These are phyloP conservation scores for Micromonas commoda DNA, from an alignment of 139 green algal genomes.

Conservation along the genomic window DNA sequence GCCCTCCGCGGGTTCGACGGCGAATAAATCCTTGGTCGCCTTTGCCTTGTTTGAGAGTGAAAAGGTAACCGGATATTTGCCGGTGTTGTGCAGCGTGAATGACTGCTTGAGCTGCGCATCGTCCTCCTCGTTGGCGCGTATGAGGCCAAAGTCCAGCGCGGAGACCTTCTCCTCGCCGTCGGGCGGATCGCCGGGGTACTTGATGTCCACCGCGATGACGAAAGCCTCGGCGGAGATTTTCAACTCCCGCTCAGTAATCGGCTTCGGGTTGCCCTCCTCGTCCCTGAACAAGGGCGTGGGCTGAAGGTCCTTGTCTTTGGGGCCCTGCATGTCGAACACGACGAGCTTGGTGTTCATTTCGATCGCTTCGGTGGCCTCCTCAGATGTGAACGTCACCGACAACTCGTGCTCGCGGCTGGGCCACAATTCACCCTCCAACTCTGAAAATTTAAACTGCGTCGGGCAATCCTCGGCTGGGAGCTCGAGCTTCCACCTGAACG, in stretches of 20 bases:
- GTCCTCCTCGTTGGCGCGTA: conserved; percentile 49
- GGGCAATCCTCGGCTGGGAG: background rate
- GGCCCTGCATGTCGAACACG: too few relatives aligned
- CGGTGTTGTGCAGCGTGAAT: conserved; percentile 58
- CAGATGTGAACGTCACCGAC: too few relatives aligned
- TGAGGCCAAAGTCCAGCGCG: conserved; percentile 55
- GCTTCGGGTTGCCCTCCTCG: background rate
- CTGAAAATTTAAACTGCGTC: too few relatives aligned
- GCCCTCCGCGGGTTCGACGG: conserved; percentile 47
- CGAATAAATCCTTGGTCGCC: conserved; percentile 45
- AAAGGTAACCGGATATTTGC: conserved; percentile 68
- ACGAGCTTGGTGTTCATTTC: too few relatives aligned
- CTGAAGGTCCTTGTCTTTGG: too few relatives aligned
- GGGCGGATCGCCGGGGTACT: conserved; percentile 56
- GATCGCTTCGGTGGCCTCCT: too few relatives aligned
- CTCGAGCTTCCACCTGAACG: conserved; percentile 60
- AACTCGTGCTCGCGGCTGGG: too few relatives aligned
- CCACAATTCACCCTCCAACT: too few relatives aligned
- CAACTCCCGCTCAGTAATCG: conserved; percentile 38
- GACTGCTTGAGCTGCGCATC: too few relatives aligned
- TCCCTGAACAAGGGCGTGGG: background rate
- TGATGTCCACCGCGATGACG: conserved; percentile 60
- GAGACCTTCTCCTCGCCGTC: conserved; percentile 28
- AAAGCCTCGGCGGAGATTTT: conserved; percentile 63
- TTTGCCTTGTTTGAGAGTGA: too few relatives aligned